These are phyloP conservation scores for Drosera spatulata DNA, from an alignment of 179 eudicot species.

Conservation along the genomic window DNA sequence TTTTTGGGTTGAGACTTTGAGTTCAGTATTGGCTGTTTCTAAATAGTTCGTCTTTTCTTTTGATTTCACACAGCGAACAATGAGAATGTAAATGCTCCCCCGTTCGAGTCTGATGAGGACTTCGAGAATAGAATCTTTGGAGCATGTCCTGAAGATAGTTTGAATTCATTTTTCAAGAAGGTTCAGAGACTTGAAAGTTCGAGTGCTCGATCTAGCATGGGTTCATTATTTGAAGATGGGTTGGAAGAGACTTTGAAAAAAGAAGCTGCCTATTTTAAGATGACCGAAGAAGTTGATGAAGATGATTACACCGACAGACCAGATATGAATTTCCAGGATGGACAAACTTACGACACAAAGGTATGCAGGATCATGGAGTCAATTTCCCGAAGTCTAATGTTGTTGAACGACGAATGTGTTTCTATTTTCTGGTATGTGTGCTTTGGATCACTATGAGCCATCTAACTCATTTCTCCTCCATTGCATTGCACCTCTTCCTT, in stretches of 20 bases:
- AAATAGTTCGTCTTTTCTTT: no score
- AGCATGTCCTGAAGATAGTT: constrained; percentile 12
- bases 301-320: constrained; percentile 51
- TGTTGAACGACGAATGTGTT: background rate
- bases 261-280: constrained; percentile 62
- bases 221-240: constrained; percentile 45
- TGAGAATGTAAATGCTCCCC: constrained; percentile 14
- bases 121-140: constrained; percentile 47
- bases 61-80: background rate
- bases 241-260: constrained; percentile 57
- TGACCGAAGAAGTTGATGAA: constrained; percentile 27
- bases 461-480: no score
- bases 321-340: constrained; percentile 35
- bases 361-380: background rate
- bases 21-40: no score
- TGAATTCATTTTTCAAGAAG: constrained; percentile 28
- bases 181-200: constrained; percentile 39
- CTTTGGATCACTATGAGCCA: no score
- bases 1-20: no score
- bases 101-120: constrained; percentile 40
- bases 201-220: constrained; percentile 20
- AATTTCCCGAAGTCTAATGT: background rate
- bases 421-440: background rate
- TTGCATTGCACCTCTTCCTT: no score
- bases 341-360: constrained; percentile 35